Percentiles rank a stretch among this genome's conserved stretches.
Evolutionary conservation across 495 filamentous ascomycete genomes (phyloP).

Genomic region (Hypoxylon trugodes): DNA sequence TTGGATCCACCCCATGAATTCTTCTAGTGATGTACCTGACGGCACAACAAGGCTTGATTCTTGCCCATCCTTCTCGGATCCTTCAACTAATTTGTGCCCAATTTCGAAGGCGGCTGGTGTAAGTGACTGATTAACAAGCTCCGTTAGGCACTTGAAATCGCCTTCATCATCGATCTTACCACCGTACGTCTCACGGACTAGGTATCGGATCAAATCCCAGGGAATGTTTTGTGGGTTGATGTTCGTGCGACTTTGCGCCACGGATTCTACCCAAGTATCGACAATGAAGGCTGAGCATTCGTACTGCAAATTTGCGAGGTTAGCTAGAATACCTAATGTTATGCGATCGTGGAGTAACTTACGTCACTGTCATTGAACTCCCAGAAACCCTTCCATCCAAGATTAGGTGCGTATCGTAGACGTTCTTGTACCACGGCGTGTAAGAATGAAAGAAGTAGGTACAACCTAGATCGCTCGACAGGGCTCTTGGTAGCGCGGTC

Average conservation of each 20-base stretch:
- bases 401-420: conserved; percentile 89
- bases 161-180: conserved; percentile 94
- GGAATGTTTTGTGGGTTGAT: conserved; percentile 92
- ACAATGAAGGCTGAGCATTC: conserved; percentile 97
- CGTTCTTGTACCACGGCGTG: conserved; percentile 97
- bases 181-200: conserved; percentile 93
- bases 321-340: conserved; percentile 1
- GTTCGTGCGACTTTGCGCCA: conserved; percentile 85
- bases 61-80: conserved; percentile 50
- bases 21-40: conserved; percentile 77
- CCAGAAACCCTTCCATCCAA: conserved; percentile 99
- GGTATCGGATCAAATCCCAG: conserved; percentile 95
- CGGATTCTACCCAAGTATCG: conserved; percentile 89
- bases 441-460: conserved; percentile 90
- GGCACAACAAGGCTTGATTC: conserved; percentile 78
- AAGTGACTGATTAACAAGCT: conserved; percentile 77
- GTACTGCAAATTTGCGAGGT: conserved; percentile 68
- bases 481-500: conserved; percentile 81
- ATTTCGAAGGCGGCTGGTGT: conserved; percentile 90
- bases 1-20: conserved; percentile 93
- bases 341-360: conserved; percentile 55
- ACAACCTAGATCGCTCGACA: conserved; percentile 89
- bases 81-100: conserved; percentile 84
- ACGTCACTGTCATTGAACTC: conserved; percentile 99
- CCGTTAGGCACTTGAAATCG: conserved; percentile 78